Evolutionary conservation across 2,329 filamentous ascomycete species (phyloP), one percentile per base, ranked within the genome.

Genomic region (Alternaria incomplexa): DNA sequence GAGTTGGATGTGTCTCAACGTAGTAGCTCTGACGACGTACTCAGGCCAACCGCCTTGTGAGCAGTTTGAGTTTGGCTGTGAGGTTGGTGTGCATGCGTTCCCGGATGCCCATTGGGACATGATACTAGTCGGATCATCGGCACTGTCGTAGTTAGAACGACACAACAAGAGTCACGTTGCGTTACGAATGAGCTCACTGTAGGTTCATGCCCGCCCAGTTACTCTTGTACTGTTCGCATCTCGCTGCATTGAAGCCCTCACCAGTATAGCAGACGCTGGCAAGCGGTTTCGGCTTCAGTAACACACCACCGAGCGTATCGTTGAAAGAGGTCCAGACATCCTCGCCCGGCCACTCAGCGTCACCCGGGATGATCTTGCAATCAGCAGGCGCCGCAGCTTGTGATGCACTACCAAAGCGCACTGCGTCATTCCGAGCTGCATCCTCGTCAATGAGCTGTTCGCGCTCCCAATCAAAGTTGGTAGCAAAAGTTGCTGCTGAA

Each of bases 51-150:
- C 71, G 3, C 74, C 74, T 43, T 73, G 73, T 12, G 61, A 56
- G 47, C 73, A 76, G 1, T 76, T 77, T 0, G 68, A 60, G 28
- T 72, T 64, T 36, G 65, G 66, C 7, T 68, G 58, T 13, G 73
- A 69, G 62, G 81, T 84, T 0, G 83, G 81, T 51, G 83, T 79
- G 48, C 73, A 76, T 3, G 67, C 40, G 51, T 69, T 63, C 2
- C 71, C 71, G 3, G 69, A 67, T 4, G 71, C 58, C 72, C 72
- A 76, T 55, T 72, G 72, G 11, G 71, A 73, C 59, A 69, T 66
- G 32, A 69, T 64, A 12, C 64, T 69, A 1, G 58, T 71, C 1
- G 71, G 69, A 58, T 76, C 67, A 45, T 73, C 67, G 25, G 69
- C 48, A 58, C 73, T 76, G 43, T 58, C 25, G 17, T 30, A 10